phyloP scores from a whole-genome alignment of 1,284 basidiomycete species.

The Ganoderma resinaceum region DNA sequence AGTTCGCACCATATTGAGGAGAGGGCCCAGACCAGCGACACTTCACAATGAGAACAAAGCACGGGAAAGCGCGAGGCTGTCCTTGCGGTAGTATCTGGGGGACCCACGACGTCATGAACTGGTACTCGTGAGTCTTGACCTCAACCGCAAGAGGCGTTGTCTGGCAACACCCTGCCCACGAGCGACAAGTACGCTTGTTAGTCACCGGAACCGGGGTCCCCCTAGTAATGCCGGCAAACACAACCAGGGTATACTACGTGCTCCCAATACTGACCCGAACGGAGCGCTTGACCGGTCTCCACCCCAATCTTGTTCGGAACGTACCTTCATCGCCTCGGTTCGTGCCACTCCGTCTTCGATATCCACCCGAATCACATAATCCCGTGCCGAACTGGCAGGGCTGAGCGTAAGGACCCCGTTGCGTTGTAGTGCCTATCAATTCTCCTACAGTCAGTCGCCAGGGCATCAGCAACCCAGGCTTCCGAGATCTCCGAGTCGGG shows the following conservation, averaged over 20 bases:
- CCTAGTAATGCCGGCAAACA: background rate
- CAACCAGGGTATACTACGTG: background rate
- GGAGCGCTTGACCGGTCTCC: background rate
- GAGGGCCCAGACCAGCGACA: background rate
- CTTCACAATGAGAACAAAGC: conserved; percentile 1
- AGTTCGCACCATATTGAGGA: background rate
- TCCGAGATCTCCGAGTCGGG: background rate
- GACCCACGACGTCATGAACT: background rate
- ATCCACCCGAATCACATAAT: background rate
- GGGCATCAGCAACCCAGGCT: background rate
- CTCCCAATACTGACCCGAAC: background rate
- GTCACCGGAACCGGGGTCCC: background rate
- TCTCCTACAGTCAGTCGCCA: background rate
- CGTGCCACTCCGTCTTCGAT: background rate
- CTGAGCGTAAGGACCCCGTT: background rate
- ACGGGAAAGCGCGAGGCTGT: background rate
- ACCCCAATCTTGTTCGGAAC: background rate
- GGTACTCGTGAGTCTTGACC: too few relatives aligned
- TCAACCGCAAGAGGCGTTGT: background rate
- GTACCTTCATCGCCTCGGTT: background rate
- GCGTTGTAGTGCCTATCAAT: background rate
- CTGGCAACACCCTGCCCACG: background rate
- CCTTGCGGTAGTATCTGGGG: background rate
- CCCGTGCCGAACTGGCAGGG: background rate
- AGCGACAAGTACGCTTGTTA: background rate